A percentile compares a stretch with the other conserved stretches of the same genome.
Evolutionary conservation across 768 basidiomycete genomes (phyloP).

Genomic region (Lactarius sp.): DNA sequence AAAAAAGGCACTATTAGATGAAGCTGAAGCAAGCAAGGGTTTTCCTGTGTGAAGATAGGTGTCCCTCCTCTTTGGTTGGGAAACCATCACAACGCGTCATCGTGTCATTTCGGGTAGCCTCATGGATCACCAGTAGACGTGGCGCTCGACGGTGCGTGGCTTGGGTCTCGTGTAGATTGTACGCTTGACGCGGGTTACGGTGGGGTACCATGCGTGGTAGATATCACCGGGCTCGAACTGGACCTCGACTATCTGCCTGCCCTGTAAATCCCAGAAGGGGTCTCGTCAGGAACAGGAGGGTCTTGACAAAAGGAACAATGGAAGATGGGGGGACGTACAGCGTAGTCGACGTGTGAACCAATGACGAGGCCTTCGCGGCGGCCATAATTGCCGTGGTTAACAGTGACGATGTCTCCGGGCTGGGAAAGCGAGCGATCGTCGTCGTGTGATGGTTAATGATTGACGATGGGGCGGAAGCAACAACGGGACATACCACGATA

Average conservation of each 20-base stretch:
- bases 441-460: neutral
- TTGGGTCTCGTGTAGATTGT: slow-evolving; percentile 50
- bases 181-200: slow-evolving; percentile 71
- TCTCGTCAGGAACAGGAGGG: neutral
- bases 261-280: slow-evolving; percentile 39
- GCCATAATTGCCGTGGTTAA: slow-evolving; percentile 58
- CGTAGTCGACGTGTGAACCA: slow-evolving; percentile 65
- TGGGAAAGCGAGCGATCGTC: slow-evolving; percentile 27
- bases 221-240: slow-evolving; percentile 67
- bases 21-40: neutral
- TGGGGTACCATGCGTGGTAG: slow-evolving; percentile 74
- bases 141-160: slow-evolving; percentile 63
- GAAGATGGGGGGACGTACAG: slow-evolving; percentile 41
- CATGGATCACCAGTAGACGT: slow-evolving; percentile 58
- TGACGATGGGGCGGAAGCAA: neutral
- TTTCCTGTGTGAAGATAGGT: neutral
- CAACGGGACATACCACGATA: neutral
- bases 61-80: neutral
- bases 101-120: neutral
- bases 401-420: slow-evolving; percentile 80
- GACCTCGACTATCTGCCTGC: slow-evolving; percentile 77
- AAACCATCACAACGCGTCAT: neutral
- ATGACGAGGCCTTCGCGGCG: slow-evolving; percentile 76
- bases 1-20: slow-evolving; percentile 16
- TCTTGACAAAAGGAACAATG: neutral